Percentiles rank a stretch among this genome's conserved stretches.
Conservation (phyloP, 495 filamentous ascomycete species). For the Astrothelium macrocarpum region DNA sequence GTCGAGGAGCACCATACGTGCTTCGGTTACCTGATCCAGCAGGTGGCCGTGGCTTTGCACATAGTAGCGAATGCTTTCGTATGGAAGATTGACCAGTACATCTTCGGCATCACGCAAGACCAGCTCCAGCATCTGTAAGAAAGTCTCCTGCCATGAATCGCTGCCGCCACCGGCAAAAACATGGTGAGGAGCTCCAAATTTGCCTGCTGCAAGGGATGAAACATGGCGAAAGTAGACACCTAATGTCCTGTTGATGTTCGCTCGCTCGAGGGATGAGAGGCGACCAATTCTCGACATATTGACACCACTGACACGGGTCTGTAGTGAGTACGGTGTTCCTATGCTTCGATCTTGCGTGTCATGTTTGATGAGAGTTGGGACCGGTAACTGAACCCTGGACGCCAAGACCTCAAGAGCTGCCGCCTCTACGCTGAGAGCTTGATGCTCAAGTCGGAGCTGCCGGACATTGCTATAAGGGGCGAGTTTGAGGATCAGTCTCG, state of each 20-base stretch:
- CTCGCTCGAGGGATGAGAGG: slow-evolving; percentile 33
- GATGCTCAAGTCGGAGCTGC: slow-evolving; percentile 49
- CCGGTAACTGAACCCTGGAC: slow-evolving; percentile 36
- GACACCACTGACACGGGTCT: neutral
- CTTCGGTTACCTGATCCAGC: slow-evolving; percentile 47
- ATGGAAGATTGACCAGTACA: slow-evolving; percentile 56
- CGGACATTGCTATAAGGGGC: slow-evolving; percentile 42
- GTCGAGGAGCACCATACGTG: slow-evolving; percentile 50
- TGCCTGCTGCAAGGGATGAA: slow-evolving; percentile 19
- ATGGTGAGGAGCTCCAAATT: slow-evolving; percentile 43
- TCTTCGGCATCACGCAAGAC: slow-evolving; percentile 62
- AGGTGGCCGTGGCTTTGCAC: slow-evolving; percentile 35
- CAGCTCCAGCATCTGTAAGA: slow-evolving; percentile 50
- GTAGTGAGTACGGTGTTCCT: slow-evolving; percentile 40
- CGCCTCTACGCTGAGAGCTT: slow-evolving; percentile 48
- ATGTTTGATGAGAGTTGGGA: slow-evolving; percentile 46
- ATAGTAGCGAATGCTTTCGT: slow-evolving; percentile 50
- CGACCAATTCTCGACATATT: slow-evolving; percentile 10
- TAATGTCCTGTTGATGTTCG: slow-evolving; percentile 38
- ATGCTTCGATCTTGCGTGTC: slow-evolving; percentile 34
- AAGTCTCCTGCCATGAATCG: slow-evolving; percentile 51
- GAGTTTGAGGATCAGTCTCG: slow-evolving; percentile 44
- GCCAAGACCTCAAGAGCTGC: slow-evolving; percentile 40
- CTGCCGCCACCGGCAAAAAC: slow-evolving; percentile 41
- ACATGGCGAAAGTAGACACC: slow-evolving; percentile 29